These are phyloP conservation scores for Epichloe aotearoae DNA, from an alignment of 2,329 filamentous ascomycete species.

Conservation along the genomic window DNA sequence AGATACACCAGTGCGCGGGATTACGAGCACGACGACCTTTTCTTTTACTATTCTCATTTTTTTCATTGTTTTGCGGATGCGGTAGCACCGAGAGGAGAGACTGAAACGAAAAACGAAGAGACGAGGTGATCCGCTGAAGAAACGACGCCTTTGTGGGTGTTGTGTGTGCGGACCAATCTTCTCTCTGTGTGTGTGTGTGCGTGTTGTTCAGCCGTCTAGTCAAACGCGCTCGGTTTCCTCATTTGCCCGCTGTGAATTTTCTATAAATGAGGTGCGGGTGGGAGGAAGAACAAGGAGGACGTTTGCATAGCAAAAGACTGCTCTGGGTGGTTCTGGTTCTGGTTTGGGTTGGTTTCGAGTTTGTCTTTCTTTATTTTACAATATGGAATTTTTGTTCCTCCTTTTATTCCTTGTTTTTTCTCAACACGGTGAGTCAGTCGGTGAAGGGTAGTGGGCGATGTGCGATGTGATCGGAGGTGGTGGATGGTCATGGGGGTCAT, in stretches of 20 bases:
- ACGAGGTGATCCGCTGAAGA: neutral
- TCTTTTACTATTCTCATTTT: neutral
- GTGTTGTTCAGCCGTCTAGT: neutral
- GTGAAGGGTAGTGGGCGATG: neutral
- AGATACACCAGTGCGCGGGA: neutral
- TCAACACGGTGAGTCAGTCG: neutral
- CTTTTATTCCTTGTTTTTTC: neutral
- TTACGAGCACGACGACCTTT: neutral
- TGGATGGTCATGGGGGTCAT: neutral
- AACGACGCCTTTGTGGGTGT: neutral
- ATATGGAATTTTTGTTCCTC: neutral
- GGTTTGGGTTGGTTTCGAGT: neutral
- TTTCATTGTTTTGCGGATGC: neutral
- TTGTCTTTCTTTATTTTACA: neutral
- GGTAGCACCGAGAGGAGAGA: constrained; percentile 1
- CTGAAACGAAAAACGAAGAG: neutral
- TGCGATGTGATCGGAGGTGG: neutral
- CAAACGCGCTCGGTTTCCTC: neutral
- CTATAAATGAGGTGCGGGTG: neutral
- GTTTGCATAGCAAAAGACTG: constrained; percentile 1
- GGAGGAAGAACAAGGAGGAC: neutral
- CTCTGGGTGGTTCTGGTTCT: neutral
- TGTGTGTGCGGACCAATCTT: neutral
- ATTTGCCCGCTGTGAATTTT: neutral
- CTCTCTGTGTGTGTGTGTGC: too few species aligned